Percentiles rank a stretch among this genome's conserved stretches.
These are phyloP conservation scores for Phytomonas francai DNA, from an alignment of 208 protist genomes.

Conservation along the genomic window DNA sequence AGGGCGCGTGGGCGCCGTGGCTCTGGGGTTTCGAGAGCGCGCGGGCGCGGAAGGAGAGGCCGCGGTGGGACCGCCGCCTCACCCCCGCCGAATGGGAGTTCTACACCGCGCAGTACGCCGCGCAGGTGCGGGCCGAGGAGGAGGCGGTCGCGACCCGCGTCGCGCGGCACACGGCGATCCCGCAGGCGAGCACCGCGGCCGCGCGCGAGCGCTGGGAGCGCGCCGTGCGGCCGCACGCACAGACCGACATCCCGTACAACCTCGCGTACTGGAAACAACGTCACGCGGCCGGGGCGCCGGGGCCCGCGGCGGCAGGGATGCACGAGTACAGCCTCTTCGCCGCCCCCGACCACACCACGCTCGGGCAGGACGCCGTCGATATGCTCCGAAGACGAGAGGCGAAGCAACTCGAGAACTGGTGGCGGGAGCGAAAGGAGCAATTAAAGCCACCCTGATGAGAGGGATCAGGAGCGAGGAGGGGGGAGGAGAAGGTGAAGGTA, in stretches of 20 bases:
- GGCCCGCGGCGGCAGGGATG: conserved; percentile 13
- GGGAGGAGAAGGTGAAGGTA: not conserved
- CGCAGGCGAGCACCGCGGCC: conserved; percentile 41
- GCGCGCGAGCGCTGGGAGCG: conserved; percentile 70
- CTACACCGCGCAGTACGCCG: conserved; percentile 61
- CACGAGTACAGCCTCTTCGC: conserved; percentile 76
- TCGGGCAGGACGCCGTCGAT: conserved; percentile 77
- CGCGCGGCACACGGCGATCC: conserved; percentile 43
- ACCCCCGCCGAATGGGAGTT: conserved; percentile 76
- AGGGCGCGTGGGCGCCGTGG: conserved; percentile 79
- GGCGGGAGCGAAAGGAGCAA: conserved; percentile 58
- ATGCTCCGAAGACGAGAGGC: conserved; percentile 67
- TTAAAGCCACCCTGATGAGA: conserved; percentile 55
- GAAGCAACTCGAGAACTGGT: conserved; percentile 63
- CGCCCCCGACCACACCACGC: conserved; percentile 47
- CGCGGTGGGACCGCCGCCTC: conserved; percentile 63
- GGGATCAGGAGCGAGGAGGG: not conserved
- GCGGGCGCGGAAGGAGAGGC: conserved; percentile 23
- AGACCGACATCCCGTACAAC: conserved; percentile 78
- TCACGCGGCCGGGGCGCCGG: conserved; percentile 23
- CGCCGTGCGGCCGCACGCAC: conserved; percentile 57
- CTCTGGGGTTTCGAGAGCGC: conserved; percentile 63
- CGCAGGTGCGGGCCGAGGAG: conserved; percentile 75
- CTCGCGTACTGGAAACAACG: conserved; percentile 56
- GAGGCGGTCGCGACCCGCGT: conserved; percentile 47